Conservation (phyloP, 1,284 basidiomycete species). For the Cryptococcus jaspeensis region DNA sequence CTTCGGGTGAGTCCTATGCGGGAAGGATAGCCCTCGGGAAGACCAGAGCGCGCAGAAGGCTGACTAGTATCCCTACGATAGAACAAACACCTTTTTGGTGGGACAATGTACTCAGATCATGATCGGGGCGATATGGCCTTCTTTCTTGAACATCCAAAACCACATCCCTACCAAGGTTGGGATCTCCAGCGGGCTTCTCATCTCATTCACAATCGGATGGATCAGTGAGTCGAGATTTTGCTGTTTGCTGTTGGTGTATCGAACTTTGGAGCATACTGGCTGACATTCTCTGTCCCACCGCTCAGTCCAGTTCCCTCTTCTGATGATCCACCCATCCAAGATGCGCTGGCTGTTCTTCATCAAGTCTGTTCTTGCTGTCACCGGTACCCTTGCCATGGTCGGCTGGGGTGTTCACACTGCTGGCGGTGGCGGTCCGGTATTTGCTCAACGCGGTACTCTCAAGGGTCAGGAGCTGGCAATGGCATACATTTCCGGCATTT, state of each 20-base stretch:
- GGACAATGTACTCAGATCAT: conserved; percentile 6
- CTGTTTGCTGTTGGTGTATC: no score
- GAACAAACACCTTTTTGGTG: neutral
- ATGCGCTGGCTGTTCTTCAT: conserved; percentile 30
- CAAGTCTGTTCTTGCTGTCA: conserved; percentile 21
- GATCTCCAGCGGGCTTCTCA: conserved; percentile 24
- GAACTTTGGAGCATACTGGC: no score
- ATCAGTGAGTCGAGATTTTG: neutral
- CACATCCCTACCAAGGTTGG: conserved; percentile 12
- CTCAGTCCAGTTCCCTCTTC: conserved; percentile 25
- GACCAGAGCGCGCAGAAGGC: no score
- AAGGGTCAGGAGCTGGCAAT: conserved; percentile 12
- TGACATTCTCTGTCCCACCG: no score
- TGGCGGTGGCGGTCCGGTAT: conserved; percentile 29
- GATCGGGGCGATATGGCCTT: conserved; percentile 23
- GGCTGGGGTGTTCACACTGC: conserved; percentile 24
- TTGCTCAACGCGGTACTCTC: conserved; percentile 18
- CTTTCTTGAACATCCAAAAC: conserved; percentile 18
- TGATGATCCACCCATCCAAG: conserved; percentile 28
- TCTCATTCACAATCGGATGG: conserved; percentile 30
- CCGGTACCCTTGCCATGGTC: conserved; percentile 26
- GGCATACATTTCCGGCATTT: conserved; percentile 31
- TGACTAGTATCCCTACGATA: no score
- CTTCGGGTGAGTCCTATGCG: neutral
- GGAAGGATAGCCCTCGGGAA: no score